Percentiles rank a stretch among this genome's conserved stretches.
phyloP scores from a whole-genome alignment of 2,329 filamentous ascomycete genomes.

The Penicillium expansum region DNA sequence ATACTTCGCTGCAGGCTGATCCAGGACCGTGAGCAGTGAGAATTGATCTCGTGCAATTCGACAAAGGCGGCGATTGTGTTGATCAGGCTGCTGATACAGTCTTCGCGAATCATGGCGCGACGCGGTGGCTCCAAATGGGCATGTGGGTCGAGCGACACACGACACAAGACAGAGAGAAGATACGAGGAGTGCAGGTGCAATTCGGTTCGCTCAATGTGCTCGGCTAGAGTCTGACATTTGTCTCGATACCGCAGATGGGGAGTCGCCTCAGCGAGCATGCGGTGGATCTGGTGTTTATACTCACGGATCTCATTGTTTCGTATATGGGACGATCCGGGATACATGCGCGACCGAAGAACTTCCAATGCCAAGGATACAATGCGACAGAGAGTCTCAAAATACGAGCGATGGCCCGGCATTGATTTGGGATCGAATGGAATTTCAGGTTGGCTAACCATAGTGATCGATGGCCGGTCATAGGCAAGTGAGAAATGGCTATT shows the following conservation, averaged over 20 bases:
- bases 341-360: constrained; percentile 54
- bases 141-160: constrained; percentile 50
- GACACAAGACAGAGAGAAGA: constrained; percentile 57
- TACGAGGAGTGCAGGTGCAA: constrained; percentile 61
- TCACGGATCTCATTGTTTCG: constrained; percentile 53
- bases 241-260: constrained; percentile 54
- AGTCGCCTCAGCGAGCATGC: constrained; percentile 55
- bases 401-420: constrained; percentile 51
- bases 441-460: constrained; percentile 49
- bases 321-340: constrained; percentile 47
- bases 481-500: constrained; percentile 61
- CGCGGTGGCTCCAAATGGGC: constrained; percentile 41
- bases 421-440: constrained; percentile 50
- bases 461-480: constrained; percentile 56
- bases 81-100: constrained; percentile 54
- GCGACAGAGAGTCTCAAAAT: constrained; percentile 56
- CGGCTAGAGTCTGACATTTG: constrained; percentile 37
- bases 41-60: constrained; percentile 45
- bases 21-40: constrained; percentile 42
- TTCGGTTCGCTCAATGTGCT: constrained; percentile 58
- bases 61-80: constrained; percentile 57
- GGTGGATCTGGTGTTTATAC: constrained; percentile 54
- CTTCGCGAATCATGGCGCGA: constrained; percentile 43
- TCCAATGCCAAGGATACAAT: constrained; percentile 52
- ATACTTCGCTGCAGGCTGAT: constrained; percentile 43